Conservation (phyloP, 495 filamentous ascomycete genomes). For the Annulohypoxylon maeteangense region DNA sequence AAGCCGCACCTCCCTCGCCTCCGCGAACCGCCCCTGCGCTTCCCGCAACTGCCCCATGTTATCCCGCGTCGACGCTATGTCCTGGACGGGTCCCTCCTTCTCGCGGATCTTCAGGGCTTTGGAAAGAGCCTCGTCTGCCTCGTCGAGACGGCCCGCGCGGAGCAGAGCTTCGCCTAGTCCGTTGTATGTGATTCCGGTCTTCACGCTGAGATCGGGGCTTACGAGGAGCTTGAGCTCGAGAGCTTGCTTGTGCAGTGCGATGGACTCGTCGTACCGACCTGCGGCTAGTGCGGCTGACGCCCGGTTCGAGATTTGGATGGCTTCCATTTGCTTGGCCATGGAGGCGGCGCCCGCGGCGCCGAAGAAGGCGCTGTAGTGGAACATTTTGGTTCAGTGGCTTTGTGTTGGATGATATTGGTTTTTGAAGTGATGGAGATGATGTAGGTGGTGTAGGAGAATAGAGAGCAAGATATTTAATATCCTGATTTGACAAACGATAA, state of each 20-base stretch:
- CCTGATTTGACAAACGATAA: too few species aligned
- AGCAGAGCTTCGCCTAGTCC: constrained; percentile 20
- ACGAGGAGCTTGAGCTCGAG: constrained; percentile 15
- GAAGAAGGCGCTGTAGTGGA: background rate
- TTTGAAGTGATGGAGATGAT: too few species aligned
- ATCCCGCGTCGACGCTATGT: constrained; percentile 15
- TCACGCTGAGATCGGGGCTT: constrained; percentile 4
- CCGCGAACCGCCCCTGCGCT: constrained; percentile 22
- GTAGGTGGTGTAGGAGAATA: background rate
- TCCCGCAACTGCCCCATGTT: constrained; percentile 22
- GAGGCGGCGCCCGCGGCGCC: background rate
- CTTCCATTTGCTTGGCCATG: background rate
- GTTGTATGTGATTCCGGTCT: constrained; percentile 21
- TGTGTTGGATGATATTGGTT: background rate
- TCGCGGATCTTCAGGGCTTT: constrained; percentile 12
- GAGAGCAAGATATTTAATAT: too few species aligned
- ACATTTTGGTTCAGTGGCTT: background rate
- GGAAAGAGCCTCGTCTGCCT: constrained; percentile 14
- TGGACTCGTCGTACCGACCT: constrained; percentile 8
- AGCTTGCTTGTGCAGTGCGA: constrained; percentile 7
- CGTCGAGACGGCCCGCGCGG: constrained; percentile 6
- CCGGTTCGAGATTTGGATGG: constrained; percentile 12
- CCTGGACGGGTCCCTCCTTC: background rate
- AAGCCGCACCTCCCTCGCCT: constrained; percentile 25
- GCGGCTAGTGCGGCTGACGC: background rate